Evolutionary conservation across 768 basidiomycete species (phyloP).

Genomic region (Boletus bicolor): DNA sequence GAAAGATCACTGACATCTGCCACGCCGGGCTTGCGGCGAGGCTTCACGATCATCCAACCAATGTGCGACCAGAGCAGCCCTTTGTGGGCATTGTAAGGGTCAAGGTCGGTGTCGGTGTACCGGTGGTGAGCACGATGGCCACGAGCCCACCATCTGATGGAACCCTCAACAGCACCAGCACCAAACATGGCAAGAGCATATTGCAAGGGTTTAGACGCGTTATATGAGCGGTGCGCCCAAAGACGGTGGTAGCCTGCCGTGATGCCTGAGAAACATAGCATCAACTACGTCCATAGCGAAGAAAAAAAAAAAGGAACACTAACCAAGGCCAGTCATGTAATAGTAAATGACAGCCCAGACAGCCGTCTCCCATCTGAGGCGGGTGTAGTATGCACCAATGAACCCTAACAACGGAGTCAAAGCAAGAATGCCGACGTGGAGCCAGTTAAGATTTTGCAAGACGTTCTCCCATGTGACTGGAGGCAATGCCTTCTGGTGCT

Average conservation of each 20-base stretch:
- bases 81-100: slow-evolving; percentile 91
- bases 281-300: slow-evolving; percentile 23
- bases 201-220: slow-evolving; percentile 82
- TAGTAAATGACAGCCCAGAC: slow-evolving; percentile 68
- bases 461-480: slow-evolving; percentile 63
- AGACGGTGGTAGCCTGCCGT: slow-evolving; percentile 96
- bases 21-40: slow-evolving; percentile 82
- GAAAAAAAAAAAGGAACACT: slow-evolving; percentile 42
- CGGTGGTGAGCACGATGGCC: slow-evolving; percentile 97
- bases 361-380: slow-evolving; percentile 69
- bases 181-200: slow-evolving; percentile 82
- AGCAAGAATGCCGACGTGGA: slow-evolving; percentile 69
- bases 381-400: slow-evolving; percentile 65
- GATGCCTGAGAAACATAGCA: slow-evolving; percentile 51
- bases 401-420: slow-evolving; percentile 72
- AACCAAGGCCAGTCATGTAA: slow-evolving; percentile 79
- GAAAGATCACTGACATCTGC: slow-evolving; percentile 87
- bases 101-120: slow-evolving; percentile 95
- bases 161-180: slow-evolving; percentile 92
- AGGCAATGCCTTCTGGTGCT: slow-evolving; percentile 62
- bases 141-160: slow-evolving; percentile 98
- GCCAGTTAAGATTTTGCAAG: slow-evolving; percentile 67
- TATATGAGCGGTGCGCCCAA: slow-evolving; percentile 96
- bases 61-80: slow-evolving; percentile 86
- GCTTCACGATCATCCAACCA: slow-evolving; percentile 93